phyloP scores from a whole-genome alignment of 2,329 filamentous ascomycete species.

The Alternaria metachromatica region DNA sequence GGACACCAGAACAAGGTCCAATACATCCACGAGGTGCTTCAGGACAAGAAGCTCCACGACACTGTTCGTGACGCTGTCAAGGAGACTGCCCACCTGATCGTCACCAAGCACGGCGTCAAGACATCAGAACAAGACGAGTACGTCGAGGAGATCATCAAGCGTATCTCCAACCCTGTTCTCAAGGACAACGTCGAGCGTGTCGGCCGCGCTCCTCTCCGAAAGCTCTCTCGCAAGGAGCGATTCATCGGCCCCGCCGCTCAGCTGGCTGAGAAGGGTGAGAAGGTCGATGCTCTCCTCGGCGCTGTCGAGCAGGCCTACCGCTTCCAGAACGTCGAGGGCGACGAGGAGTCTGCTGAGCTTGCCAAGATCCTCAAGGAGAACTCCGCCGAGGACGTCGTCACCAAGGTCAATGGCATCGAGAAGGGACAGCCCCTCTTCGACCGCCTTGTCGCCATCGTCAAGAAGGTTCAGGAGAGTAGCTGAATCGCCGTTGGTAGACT shows the following conservation, averaged over 20 bases:
- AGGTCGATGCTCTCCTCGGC: slow-evolving; percentile 75
- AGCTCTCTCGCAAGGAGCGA: slow-evolving; percentile 92
- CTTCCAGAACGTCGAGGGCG: slow-evolving; percentile 92
- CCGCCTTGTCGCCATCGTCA: slow-evolving; percentile 77
- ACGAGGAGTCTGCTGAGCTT: slow-evolving; percentile 87
- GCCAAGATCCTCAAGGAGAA: slow-evolving; percentile 83
- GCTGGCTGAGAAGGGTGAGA: slow-evolving; percentile 80
- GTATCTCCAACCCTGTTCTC: slow-evolving; percentile 91
- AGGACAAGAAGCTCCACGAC: slow-evolving; percentile 78
- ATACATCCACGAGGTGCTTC: slow-evolving; percentile 88
- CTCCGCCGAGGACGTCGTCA: slow-evolving; percentile 75
- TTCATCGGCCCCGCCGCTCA: slow-evolving; percentile 92
- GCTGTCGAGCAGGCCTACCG: slow-evolving; percentile 90
- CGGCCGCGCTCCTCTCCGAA: slow-evolving; percentile 90
- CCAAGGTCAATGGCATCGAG: slow-evolving; percentile 82
- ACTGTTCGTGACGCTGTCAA: slow-evolving; percentile 80
- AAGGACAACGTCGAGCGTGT: slow-evolving; percentile 95
- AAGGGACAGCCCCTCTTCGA: slow-evolving; percentile 77
- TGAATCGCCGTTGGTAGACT: slow-evolving; percentile 26
- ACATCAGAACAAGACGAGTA: slow-evolving; percentile 81
- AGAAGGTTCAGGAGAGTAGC: slow-evolving; percentile 71
- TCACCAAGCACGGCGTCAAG: slow-evolving; percentile 82
- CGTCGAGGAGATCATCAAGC: slow-evolving; percentile 87
- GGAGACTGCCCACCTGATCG: slow-evolving; percentile 87
- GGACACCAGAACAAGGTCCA: slow-evolving; percentile 85